These are phyloP conservation scores for Galerina sulciceps DNA, from an alignment of 768 basidiomycete species.

Conservation along the genomic window DNA sequence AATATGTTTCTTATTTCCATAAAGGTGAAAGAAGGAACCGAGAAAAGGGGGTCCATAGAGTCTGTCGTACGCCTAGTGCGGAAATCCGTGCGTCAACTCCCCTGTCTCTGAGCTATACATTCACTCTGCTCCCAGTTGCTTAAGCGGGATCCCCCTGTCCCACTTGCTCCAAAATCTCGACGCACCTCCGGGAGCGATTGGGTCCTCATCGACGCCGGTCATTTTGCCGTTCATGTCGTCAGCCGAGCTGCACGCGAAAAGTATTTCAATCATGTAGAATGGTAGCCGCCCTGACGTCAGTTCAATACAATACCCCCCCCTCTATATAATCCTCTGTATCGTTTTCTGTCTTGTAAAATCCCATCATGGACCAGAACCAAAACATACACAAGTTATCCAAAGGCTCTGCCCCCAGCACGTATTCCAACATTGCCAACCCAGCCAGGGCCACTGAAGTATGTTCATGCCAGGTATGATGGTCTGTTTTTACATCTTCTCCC, in stretches of 20 bases:
- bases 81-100: conserved; percentile 59
- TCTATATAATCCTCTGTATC: conserved; percentile 14
- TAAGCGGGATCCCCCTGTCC: conserved; percentile 57
- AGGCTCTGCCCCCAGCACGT: conserved; percentile 34
- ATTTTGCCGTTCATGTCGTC: conserved; percentile 79
- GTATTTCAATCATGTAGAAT: conserved; percentile 54
- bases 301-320: conserved; percentile 5
- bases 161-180: conserved; percentile 66
- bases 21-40: conserved; percentile 85
- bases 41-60: conserved; percentile 78
- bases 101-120: background rate
- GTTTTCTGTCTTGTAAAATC: background rate
- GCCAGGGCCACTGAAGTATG: conserved; percentile 34
- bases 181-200: conserved; percentile 70
- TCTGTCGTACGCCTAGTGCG: conserved; percentile 71
- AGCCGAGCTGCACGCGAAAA: conserved; percentile 67
- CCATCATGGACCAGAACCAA: conserved; percentile 38
- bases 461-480: too few species aligned
- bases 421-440: conserved; percentile 51
- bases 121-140: conserved; percentile 50
- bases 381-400: conserved; percentile 22
- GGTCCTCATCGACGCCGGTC: conserved; percentile 84
- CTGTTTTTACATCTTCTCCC: too few species aligned
- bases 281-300: conserved; percentile 30
- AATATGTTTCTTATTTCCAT: background rate